A percentile compares a stretch with the other conserved stretches of the same genome.
Conservation (phyloP, 2,329 filamentous ascomycete species). For the Sporothrix mexicana region DNA sequence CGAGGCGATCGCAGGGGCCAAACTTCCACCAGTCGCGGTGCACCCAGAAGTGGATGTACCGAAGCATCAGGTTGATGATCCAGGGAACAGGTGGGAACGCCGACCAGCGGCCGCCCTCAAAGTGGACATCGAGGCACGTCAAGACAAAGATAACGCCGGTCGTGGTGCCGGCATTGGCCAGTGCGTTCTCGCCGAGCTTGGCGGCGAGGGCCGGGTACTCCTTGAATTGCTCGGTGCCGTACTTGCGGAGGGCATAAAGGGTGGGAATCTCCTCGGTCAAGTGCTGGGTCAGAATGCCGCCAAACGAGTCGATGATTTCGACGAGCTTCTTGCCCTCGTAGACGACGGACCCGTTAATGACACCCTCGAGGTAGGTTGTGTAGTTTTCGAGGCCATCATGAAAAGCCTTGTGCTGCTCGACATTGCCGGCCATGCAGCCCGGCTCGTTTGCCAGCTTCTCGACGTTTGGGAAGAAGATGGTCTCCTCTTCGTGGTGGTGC, state of each 20-base stretch:
- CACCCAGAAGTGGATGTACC: conserved; percentile 37
- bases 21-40: conserved; percentile 41
- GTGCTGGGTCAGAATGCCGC: conserved; percentile 45
- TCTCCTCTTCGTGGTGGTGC: conserved; percentile 47
- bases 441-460: conserved; percentile 41
- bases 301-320: conserved; percentile 47
- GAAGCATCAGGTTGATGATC: conserved; percentile 37
- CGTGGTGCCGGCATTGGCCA: conserved; percentile 38
- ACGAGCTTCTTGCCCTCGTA: conserved; percentile 43
- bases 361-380: conserved; percentile 38
- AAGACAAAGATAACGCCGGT: conserved; percentile 38
- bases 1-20: conserved; percentile 39
- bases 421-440: conserved; percentile 44
- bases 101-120: conserved; percentile 45
- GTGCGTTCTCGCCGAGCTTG: conserved; percentile 37
- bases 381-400: conserved; percentile 46
- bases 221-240: conserved; percentile 44
- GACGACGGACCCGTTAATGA: conserved; percentile 37
- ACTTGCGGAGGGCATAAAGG: conserved; percentile 45
- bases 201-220: conserved; percentile 35
- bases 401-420: conserved; percentile 47
- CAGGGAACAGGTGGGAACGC: conserved; percentile 39
- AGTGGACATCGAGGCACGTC: conserved; percentile 40
- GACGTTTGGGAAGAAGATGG: conserved; percentile 44
- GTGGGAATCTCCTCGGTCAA: conserved; percentile 49